phyloP scores from a whole-genome alignment of 176 grass and related monocot genomes.

The Phyllostachys edulis region DNA sequence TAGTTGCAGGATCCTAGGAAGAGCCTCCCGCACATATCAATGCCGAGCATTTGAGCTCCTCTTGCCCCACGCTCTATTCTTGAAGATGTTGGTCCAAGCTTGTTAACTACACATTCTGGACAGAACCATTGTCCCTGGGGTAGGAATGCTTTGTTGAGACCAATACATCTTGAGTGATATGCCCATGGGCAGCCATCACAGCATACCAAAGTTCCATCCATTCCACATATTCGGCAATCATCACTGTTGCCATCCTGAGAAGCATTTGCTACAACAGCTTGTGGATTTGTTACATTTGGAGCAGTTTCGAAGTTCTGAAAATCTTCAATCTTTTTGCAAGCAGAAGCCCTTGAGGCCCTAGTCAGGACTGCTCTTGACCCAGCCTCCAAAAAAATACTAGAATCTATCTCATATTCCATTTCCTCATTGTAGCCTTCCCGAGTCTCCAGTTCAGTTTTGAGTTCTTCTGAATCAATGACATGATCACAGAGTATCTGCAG shows the following conservation, averaged over 20 bases:
- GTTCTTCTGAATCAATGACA: conserved; percentile 71
- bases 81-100: conserved; percentile 61
- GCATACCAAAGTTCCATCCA: conserved; percentile 97
- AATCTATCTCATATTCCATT: conserved; percentile 55
- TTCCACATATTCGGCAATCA: conserved; percentile 90
- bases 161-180: conserved; percentile 98
- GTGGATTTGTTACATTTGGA: conserved; percentile 38
- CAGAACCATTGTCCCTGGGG: conserved; percentile 84
- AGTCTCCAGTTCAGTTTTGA: conserved; percentile 84
- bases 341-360: conserved; percentile 43
- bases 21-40: conserved; percentile 64
- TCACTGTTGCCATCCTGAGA: conserved; percentile 89
- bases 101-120: conserved; percentile 86
- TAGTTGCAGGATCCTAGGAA: conserved; percentile 91
- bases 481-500: conserved; percentile 95
- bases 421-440: conserved; percentile 69
- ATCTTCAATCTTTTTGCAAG: conserved; percentile 33
- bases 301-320: conserved; percentile 24
- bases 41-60: conserved; percentile 74
- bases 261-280: conserved; percentile 31
- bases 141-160: conserved; percentile 78
- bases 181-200: conserved; percentile 93
- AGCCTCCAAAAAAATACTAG: conserved; percentile 12
- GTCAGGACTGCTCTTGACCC: conserved; percentile 41
- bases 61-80: conserved; percentile 77